These are phyloP conservation scores for Ascodesmis nigricans DNA, from an alignment of 495 filamentous ascomycete genomes.

Conservation along the genomic window DNA sequence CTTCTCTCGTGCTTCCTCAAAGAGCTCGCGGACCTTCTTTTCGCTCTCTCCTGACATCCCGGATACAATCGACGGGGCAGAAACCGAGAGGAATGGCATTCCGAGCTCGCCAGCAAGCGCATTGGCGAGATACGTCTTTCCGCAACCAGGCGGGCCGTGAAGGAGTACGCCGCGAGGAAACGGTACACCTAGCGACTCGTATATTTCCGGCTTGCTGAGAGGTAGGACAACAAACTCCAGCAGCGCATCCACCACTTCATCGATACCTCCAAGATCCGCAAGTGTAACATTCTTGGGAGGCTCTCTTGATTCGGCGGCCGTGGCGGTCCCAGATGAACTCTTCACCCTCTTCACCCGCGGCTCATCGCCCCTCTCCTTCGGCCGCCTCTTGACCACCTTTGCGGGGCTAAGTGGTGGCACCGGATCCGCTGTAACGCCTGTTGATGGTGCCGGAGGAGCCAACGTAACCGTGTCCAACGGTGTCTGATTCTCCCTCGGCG, in stretches of 20 bases:
- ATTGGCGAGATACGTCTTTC: slow-evolving; percentile 84
- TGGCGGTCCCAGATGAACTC: slow-evolving; percentile 1
- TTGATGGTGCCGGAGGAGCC: slow-evolving; percentile 10
- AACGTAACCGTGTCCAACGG: slow-evolving; percentile 8
- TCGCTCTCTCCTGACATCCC: slow-evolving; percentile 96
- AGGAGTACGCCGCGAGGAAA: slow-evolving; percentile 73
- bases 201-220: slow-evolving; percentile 37
- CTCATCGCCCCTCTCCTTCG: slow-evolving; percentile 20
- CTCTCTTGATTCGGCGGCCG: slow-evolving; percentile 24
- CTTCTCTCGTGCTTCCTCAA: slow-evolving; percentile 67
- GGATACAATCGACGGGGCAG: slow-evolving; percentile 70
- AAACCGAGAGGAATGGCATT: slow-evolving; percentile 69
- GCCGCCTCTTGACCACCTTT: slow-evolving; percentile 9
- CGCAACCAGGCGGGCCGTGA: slow-evolving; percentile 84
- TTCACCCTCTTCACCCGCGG: slow-evolving; percentile 14
- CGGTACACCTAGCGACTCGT: slow-evolving; percentile 46
- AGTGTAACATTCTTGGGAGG: slow-evolving; percentile 59
- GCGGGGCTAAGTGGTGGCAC: slow-evolving; percentile 9
- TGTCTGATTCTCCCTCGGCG: too few species aligned
- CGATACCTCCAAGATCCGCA: slow-evolving; percentile 66
- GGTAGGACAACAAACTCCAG: slow-evolving; percentile 67
- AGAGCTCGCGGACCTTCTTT: slow-evolving; percentile 76
- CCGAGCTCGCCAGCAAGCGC: slow-evolving; percentile 73
- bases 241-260: slow-evolving; percentile 52
- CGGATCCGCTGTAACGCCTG: neutral